A percentile compares a stretch with the other conserved stretches of the same genome.
Conservation (phyloP, 2,329 filamentous ascomycete genomes). For the Acrodontium crateriforme region DNA sequence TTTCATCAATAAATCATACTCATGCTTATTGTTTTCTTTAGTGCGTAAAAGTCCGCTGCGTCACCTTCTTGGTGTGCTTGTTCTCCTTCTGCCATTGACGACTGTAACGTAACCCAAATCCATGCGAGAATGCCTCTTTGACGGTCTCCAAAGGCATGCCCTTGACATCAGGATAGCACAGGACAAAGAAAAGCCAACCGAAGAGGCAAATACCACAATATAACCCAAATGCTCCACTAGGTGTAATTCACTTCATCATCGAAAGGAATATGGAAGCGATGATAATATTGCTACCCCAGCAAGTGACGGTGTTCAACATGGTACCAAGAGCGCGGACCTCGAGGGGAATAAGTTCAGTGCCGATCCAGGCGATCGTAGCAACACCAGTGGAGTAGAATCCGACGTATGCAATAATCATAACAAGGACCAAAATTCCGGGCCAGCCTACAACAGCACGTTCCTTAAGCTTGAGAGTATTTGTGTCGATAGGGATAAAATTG, state of each 20-base stretch:
- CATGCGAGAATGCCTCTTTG: conserved; percentile 36
- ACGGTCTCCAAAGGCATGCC: conserved; percentile 42
- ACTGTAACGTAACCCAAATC: conserved; percentile 30
- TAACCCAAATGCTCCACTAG: conserved; percentile 38
- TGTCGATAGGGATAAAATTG: conserved; percentile 33
- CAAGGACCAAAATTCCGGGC: conserved; percentile 26
- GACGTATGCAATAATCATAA: conserved; percentile 32
- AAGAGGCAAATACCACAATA: conserved; percentile 37
- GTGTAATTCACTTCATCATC: conserved; percentile 37
- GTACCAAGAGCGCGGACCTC: conserved; percentile 35
- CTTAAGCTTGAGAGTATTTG: conserved; percentile 27
- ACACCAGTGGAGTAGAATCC: conserved; percentile 33
- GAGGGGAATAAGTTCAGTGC: conserved; percentile 33
- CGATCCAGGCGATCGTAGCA: conserved; percentile 35
- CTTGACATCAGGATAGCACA: conserved; percentile 42
- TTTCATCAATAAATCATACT: too few species aligned
- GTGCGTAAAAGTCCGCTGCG: conserved; percentile 12
- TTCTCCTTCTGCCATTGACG: conserved; percentile 25
- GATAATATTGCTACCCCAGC: conserved; percentile 35
- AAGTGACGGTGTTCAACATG: conserved; percentile 5
- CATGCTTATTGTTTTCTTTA: too few species aligned
- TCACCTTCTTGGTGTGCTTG: conserved; percentile 16
- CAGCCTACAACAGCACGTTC: conserved; percentile 20
- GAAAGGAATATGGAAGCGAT: conserved; percentile 37
- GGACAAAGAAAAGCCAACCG: conserved; percentile 34